Conservation (phyloP, 306 rosid genomes). For the Datisca glomerata region DNA sequence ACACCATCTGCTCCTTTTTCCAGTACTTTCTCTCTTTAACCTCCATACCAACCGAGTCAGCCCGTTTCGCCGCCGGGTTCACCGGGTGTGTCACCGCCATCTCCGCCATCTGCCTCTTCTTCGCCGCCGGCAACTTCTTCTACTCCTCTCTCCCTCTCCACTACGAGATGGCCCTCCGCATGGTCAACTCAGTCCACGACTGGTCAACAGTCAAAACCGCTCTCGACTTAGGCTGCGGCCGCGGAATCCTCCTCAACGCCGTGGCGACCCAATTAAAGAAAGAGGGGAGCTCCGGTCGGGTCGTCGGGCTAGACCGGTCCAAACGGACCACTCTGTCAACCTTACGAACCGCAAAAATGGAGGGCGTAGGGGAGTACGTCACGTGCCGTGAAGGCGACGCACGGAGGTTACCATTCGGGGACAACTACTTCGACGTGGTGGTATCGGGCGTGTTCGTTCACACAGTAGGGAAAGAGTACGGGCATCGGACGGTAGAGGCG, state of each 20-base stretch:
- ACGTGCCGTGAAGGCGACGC: constrained; percentile 94
- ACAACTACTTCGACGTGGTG: constrained; percentile 85
- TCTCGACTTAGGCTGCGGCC: constrained; percentile 93
- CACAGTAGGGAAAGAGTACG: constrained; percentile 83
- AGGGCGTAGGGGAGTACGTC: constrained; percentile 90
- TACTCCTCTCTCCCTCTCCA: constrained; percentile 91
- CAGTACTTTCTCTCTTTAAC: constrained; percentile 35
- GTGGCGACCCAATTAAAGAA: constrained; percentile 89
- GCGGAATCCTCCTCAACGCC: constrained; percentile 86
- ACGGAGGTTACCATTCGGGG: constrained; percentile 73
- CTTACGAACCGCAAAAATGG: constrained; percentile 55
- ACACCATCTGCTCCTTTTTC: constrained; percentile 40
- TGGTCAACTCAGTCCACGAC: constrained; percentile 65
- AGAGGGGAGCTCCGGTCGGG: constrained; percentile 86
- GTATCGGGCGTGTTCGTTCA: constrained; percentile 92
- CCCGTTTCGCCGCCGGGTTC: constrained; percentile 82
- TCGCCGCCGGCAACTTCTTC: constrained; percentile 82
- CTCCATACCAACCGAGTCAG: constrained; percentile 31
- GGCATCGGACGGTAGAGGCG: constrained; percentile 73
- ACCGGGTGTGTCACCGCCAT: constrained; percentile 73
- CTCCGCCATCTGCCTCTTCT: constrained; percentile 74
- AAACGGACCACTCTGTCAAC: constrained; percentile 49
- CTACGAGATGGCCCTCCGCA: constrained; percentile 81
- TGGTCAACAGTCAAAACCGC: constrained; percentile 96
- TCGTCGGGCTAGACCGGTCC: constrained; percentile 71